Base-by-base conservation (phyloP, 2,329 filamentous ascomycete genomes). In the Curvularia verruculosa region DNA sequence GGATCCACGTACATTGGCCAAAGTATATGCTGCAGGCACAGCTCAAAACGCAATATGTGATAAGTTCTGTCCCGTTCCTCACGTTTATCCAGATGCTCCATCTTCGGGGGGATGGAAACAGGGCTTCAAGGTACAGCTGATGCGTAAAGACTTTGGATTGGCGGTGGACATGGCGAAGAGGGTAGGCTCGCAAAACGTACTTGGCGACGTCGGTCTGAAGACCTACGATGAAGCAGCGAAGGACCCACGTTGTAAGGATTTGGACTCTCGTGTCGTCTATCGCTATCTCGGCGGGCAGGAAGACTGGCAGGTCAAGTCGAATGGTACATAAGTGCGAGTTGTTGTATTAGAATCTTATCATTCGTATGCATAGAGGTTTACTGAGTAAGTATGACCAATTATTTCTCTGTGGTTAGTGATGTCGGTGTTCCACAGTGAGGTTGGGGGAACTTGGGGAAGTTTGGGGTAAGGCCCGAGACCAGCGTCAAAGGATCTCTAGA, bases 81-180 rank as follows among this genome's bases (percentile, higher is more conserved):
- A 82, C 2, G 75, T 85, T 1, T 78, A 76, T 51, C 74, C 78
- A 0, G 77, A 82, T 31, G 80, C 82, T 1, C 81, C 82, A 3
- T 78, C 79, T 0, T 78, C 75, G 3, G 79, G 80, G 21, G 81
- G 79, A 0, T 84, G 84, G 66, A 71, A 79, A 52, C 81, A 82
- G 2, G 85, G 85, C 0, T 87, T 87, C 69, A 82, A 84, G 43
- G 81, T 87, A 5, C 79, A 86, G 67, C 64, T 87, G 63, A 87
- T 87, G 83, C 78, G 77, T 58, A 87, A 87, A 66, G 84, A 87
- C 63, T 82, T 87, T 55, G 75, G 77, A 1, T 68, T 87, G 19
- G 85, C 84, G 0, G 77, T 85, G 0, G 80, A 84, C 8, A 81
- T 83, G 72, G 84, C 84, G n/a, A 74, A 81, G 57, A 73, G 79